Evolutionary conservation across 2,329 filamentous ascomycete species (phyloP), one percentile per base, ranked within the genome.

Genomic region (Alternaria sp.): DNA sequence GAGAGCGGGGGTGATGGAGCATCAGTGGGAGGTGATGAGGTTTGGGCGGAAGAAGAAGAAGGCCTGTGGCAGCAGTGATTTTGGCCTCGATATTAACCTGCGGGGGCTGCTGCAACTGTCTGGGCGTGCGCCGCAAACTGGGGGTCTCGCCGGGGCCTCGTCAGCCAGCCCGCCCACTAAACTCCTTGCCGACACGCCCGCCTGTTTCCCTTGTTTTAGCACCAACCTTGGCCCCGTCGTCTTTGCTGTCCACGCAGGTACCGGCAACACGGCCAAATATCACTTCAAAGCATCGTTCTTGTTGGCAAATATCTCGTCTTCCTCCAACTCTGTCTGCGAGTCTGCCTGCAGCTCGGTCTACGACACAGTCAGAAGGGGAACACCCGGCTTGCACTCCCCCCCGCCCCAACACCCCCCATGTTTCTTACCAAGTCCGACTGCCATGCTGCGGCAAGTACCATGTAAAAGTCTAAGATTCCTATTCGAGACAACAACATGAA

Each of bases 1-100:
- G 69, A 53, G 63, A 57, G 52, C 52, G 61, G 57, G 57, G 57
- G 68, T 57, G 73, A 77, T 77, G 73, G 68, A 64, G 68, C 75
- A 78, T 78, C 62, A 67, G 71, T 65, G 49, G 59, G 57, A 47
- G 53, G 59, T 44, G 64, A 66, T 60, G 65, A 24, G 54, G 54
- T 28, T 56, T 44, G 49, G 63, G 54, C 59, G 52, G 61, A 60
- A 62, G 51, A 59, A 59, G 57, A 41, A 59, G 42, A 39, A 39
- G 36, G 57, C 47, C 59, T 54, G 55, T 57, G 47, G 24, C 24
- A 26, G 55, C 48, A 43, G 49, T 26, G 61, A 62, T 66, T 71
- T 65, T 65, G 55, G 53, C 55, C 39, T 56, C 62, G 63, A 68
- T 65, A 65, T 65, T 65, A 67, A 61, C 46, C 67, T 63, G 69